Evolutionary conservation across 768 basidiomycete genomes (phyloP).

Genomic region (Pholiota molesta): DNA sequence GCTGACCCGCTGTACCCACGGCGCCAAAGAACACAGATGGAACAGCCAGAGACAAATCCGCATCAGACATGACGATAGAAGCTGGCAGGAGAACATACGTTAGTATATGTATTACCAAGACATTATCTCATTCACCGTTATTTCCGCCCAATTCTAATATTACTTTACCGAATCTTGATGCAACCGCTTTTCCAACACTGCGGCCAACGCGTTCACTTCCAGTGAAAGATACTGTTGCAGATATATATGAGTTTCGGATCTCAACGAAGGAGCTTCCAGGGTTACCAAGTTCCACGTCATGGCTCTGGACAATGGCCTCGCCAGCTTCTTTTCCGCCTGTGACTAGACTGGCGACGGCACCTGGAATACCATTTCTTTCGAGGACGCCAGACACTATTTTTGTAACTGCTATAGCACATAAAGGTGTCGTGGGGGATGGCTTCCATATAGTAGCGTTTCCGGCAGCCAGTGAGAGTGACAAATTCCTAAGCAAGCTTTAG

Average conservation of each 20-base stretch:
- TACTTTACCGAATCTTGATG: slow-evolving; percentile 86
- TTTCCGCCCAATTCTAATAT: slow-evolving; percentile 95
- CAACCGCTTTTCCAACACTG: slow-evolving; percentile 85
- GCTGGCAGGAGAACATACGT: slow-evolving; percentile 48
- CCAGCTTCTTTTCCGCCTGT: slow-evolving; percentile 85
- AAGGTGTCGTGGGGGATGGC: slow-evolving; percentile 85
- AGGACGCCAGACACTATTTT: slow-evolving; percentile 82
- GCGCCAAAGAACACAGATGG: slow-evolving; percentile 94
- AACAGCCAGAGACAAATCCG: slow-evolving; percentile 87
- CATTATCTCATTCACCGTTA: slow-evolving; percentile 63
- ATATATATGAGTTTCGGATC: slow-evolving; percentile 13
- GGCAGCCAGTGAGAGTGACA: slow-evolving; percentile 83
- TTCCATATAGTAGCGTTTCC: slow-evolving; percentile 98
- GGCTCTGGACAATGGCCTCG: slow-evolving; percentile 73
- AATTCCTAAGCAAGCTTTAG: slow-evolving; percentile 62
- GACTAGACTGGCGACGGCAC: slow-evolving; percentile 81
- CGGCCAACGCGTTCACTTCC: slow-evolving; percentile 90
- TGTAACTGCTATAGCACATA: slow-evolving; percentile 91
- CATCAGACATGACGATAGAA: slow-evolving; percentile 91
- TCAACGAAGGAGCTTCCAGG: not conserved
- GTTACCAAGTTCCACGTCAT: slow-evolving; percentile 77
- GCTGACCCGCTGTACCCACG: slow-evolving; percentile 74
- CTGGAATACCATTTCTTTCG: slow-evolving; percentile 81
- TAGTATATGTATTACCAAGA: slow-evolving; percentile 21
- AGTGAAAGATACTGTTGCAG: slow-evolving; percentile 84